phyloP scores from a whole-genome alignment of 331 rosid genomes.

The Pyrus hybrid region DNA sequence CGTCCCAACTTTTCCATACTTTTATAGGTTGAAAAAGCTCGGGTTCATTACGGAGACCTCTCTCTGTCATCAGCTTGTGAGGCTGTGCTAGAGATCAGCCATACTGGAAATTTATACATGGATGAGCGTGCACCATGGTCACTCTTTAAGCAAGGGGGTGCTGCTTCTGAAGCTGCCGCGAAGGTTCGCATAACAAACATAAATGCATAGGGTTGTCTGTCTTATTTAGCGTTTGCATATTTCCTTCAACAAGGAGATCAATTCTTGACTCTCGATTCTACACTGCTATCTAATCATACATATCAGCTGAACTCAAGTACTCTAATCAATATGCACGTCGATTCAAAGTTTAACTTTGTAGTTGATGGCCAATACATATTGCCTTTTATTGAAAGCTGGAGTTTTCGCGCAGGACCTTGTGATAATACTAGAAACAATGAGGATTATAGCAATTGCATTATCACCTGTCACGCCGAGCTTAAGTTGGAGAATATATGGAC shows the following conservation, averaged over 20 bases:
- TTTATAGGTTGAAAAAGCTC: constrained; percentile 65
- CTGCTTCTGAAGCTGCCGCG: constrained; percentile 75
- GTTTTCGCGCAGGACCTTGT: constrained; percentile 79
- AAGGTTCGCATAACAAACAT: constrained; percentile 33
- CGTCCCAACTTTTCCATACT: neutral
- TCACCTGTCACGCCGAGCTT: constrained; percentile 74
- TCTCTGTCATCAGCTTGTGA: constrained; percentile 84
- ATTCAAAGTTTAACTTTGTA: neutral
- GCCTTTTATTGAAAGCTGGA: neutral
- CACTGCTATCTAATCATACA: neutral
- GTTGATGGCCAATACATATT: constrained; percentile 4
- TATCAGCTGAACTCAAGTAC: neutral
- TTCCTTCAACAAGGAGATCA: neutral
- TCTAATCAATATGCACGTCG: neutral
- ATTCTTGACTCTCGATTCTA: neutral
- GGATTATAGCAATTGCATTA: constrained; percentile 73
- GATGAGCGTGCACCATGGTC: constrained; percentile 92
- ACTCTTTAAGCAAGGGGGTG: constrained; percentile 80
- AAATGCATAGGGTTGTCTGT: neutral
- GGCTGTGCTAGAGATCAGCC: constrained; percentile 77
- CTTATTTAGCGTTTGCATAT: neutral
- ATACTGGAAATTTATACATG: constrained; percentile 81
- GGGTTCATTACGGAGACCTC: constrained; percentile 56
- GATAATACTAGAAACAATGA: constrained; percentile 72
- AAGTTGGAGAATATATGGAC: constrained; percentile 80